Conservation (phyloP, 2,329 filamentous ascomycete species). For the Trichocomaceae sp. region DNA sequence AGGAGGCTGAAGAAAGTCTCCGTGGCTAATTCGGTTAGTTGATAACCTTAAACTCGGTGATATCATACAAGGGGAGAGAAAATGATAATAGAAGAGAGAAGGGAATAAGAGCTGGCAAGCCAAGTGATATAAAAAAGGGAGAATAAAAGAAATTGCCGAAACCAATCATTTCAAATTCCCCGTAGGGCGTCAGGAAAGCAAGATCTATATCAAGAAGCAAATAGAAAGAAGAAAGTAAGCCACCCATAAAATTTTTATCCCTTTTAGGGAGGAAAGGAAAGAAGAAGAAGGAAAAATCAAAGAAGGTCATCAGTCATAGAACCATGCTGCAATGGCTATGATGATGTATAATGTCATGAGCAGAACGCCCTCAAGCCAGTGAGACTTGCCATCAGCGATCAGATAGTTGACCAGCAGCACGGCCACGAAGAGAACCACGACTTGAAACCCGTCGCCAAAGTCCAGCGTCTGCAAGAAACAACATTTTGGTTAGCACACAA, state of each 20-base stretch:
- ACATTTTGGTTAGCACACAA: conserved; percentile 10
- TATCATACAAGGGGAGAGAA: not conserved
- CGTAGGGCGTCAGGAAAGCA: not conserved
- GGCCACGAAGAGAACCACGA: conserved; percentile 58
- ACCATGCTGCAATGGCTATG: conserved; percentile 56
- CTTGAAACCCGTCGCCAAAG: conserved; percentile 76
- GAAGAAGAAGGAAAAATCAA: not conserved
- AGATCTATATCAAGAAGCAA: not conserved
- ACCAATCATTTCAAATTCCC: not conserved
- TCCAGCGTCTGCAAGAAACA: conserved; percentile 53
- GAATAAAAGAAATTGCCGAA: not conserved
- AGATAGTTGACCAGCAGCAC: conserved; percentile 52
- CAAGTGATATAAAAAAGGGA: not conserved
- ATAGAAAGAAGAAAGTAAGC: not conserved
- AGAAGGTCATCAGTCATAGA: conserved; percentile 1
- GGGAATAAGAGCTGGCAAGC: not conserved
- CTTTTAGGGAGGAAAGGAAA: not conserved
- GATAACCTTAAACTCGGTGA: not conserved
- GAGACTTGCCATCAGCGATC: conserved; percentile 54
- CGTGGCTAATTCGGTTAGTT: too few species aligned
- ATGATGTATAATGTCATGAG: conserved; percentile 57
- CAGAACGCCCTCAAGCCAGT: conserved; percentile 56
- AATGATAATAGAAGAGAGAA: not conserved
- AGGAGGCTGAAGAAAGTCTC: not conserved
- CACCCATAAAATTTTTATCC: not conserved